Base-by-base conservation (phyloP, 208 protist species). In the Trypanosoma platydactyli region DNA sequence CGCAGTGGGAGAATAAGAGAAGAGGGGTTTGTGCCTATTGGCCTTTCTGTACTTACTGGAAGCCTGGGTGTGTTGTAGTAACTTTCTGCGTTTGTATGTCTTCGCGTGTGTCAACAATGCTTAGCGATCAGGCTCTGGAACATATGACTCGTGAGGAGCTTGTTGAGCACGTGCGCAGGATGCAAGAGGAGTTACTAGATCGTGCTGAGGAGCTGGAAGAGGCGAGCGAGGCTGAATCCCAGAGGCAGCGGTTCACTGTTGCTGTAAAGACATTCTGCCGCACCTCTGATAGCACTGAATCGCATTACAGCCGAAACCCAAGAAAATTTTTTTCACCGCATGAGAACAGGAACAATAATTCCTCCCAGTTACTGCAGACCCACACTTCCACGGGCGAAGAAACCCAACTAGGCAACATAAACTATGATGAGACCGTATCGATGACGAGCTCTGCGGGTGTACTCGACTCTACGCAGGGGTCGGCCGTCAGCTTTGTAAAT, bases 61-160 rank as follows among this genome's bases (percentile, higher is more conserved):
- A n/a, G n/a, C n/a, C n/a, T n/a, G n/a, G 33, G 33, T 38, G 33
- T 38, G 33, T 3, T 38, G 33, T 38, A 38, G 33, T 38, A 38
- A 38, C 9, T 38, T 38, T 38, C 9, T 38, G 3, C 29, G 3
- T 56, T 30, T 56, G 4, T 56, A 29, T 30, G 15, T 56, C 5
- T 56, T 4, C 29, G 15, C 29, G 15, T 56, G 25, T 33, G 29
- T 22, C 15, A 56, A 13, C 20, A 24, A 50, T 64, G 40, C 27
- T 71, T 6, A 64, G 51, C 22, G 65, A 64, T 40, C 54, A 71
- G 22, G 44, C 16, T 3, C 11, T 59, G 13, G 24, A 1, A 18
- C 20, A 44, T 16, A 54, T 68, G 63, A 60, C 41, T 42, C 63
- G 63, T n/a, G 63, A 68, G 33, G 63, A 60, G 25, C 63, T 60